Conservation (phyloP, 1,139 yeast genomes). For the Protomyces inouyei region DNA sequence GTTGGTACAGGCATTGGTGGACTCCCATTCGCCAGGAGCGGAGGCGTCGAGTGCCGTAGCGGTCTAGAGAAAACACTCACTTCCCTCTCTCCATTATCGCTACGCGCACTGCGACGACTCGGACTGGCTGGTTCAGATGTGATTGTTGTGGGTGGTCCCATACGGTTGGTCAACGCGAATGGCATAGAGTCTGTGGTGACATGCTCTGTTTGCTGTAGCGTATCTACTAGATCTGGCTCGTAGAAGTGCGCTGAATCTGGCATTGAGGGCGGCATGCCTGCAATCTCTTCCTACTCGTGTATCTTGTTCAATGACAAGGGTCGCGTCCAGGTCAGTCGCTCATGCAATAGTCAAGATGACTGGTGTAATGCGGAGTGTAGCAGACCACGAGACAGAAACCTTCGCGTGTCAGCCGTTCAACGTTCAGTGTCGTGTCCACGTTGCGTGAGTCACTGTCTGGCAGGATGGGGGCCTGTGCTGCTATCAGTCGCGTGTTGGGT, state of each 20-base stretch:
- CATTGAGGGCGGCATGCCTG: not conserved
- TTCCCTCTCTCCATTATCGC: not conserved
- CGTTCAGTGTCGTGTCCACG: too few species aligned
- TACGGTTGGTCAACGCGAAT: not conserved
- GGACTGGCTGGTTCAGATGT: not conserved
- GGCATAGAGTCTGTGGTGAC: not conserved
- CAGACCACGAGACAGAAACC: too few species aligned
- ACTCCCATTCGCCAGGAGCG: not conserved
- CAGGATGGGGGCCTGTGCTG: too few species aligned
- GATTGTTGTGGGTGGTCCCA: not conserved
- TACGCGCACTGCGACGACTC: not conserved
- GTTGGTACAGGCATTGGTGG: not conserved
- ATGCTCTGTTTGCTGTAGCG: not conserved
- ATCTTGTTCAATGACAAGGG: not conserved
- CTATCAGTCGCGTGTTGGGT: too few species aligned
- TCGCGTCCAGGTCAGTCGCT: not conserved
- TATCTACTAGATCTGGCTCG: constrained; percentile 9
- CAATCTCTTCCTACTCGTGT: not conserved
- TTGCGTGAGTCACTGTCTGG: too few species aligned
- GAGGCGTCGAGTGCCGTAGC: not conserved
- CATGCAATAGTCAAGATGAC: too few species aligned
- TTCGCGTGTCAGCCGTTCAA: too few species aligned
- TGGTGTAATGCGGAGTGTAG: too few species aligned
- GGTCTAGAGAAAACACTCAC: not conserved
- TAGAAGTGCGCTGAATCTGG: constrained; percentile 10